A percentile compares a stretch with the other conserved stretches of the same genome.
These are phyloP conservation scores for Fusarium torulosum DNA, from an alignment of 2,329 filamentous ascomycete genomes.

Conservation along the genomic window DNA sequence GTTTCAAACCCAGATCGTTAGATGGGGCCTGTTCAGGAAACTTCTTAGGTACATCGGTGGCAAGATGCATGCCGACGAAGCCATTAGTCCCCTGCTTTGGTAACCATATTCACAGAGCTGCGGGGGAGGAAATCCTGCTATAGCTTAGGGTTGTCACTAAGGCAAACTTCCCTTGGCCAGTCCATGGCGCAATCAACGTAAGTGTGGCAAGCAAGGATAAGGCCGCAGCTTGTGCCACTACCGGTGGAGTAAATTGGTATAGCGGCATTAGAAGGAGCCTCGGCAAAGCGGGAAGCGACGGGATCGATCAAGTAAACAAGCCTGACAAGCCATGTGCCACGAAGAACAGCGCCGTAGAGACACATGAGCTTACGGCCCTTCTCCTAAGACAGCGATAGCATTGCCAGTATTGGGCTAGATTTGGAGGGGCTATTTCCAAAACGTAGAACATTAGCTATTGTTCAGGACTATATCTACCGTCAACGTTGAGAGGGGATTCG, in stretches of 20 bases:
- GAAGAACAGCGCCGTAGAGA: slow-evolving; percentile 31
- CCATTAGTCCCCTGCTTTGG: not conserved
- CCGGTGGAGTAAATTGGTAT: slow-evolving; percentile 34
- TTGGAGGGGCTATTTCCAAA: slow-evolving; percentile 7
- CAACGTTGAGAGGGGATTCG: slow-evolving; percentile 6
- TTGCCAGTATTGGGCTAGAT: slow-evolving; percentile 25
- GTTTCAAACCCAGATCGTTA: not conserved
- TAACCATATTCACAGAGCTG: slow-evolving; percentile 13
- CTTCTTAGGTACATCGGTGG: not conserved
- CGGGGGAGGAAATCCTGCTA: slow-evolving; percentile 22
- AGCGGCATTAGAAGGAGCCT: slow-evolving; percentile 24
- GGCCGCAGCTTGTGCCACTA: slow-evolving; percentile 8
- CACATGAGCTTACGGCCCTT: slow-evolving; percentile 27
- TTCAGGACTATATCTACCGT: slow-evolving; percentile 22
- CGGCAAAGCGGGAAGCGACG: slow-evolving; percentile 12
- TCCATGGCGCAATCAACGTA: slow-evolving; percentile 24
- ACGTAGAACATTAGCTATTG: slow-evolving; percentile 27
- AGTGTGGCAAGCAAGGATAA: not conserved
- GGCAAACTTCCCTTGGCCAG: slow-evolving; percentile 16
- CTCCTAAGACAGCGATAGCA: slow-evolving; percentile 31
- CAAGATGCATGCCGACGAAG: slow-evolving; percentile 13
- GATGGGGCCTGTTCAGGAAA: not conserved
- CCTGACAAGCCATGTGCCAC: slow-evolving; percentile 27
- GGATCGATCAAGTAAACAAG: slow-evolving; percentile 34
- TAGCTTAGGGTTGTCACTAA: slow-evolving; percentile 18